Base-by-base conservation (phyloP, 345 rosid genomes). In the Boechera retrofracta region DNA sequence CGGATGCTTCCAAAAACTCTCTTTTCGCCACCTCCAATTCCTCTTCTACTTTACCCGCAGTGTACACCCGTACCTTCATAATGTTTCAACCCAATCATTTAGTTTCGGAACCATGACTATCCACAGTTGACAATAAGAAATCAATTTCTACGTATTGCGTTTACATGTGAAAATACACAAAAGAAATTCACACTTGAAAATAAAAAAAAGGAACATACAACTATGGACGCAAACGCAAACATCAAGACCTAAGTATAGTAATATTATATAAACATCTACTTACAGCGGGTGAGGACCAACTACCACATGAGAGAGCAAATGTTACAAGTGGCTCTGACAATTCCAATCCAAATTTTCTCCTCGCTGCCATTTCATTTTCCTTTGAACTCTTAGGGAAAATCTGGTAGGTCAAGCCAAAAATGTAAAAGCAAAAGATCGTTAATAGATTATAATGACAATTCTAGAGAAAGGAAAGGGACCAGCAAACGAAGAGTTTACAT, bases 211-310 rank as follows among this genome's bases (percentile, higher is more conserved):
- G 24, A 21, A 21, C 24, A 21, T 21, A 21, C 24, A 24, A n/a
- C 1, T 10, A 49, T 2, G 10, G 53, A 13, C 7, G 2, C 10
- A 3, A 10, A 39, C 29, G 55, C 10, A 63, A 51, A 24, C 54
- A 53, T 2, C 4, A 4, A 4, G 11, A 5, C 4, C 1, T 6
- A 64, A 64, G 57, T 48, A 32, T 65, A 31, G 42, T 66, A 5
- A 5, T 32, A 32, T 45, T 5, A n/a, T 9, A 38, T 5, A 10
- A 57, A 52, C 16, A 28, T 53, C 1, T 51, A 85, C 97, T 87
- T 89, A 93, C 96, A 63, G 97, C 89, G 55, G 98, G 98, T 52
- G 97, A 93, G 80, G 97, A 93, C 97, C 97, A 87, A 83, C 97
- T 93, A 82, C 97, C 97, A 67, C 96, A 93, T 36, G 92, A 85